Conservation (phyloP, 2,329 filamentous ascomycete genomes). For the Exophiala phaeomuriformis region DNA sequence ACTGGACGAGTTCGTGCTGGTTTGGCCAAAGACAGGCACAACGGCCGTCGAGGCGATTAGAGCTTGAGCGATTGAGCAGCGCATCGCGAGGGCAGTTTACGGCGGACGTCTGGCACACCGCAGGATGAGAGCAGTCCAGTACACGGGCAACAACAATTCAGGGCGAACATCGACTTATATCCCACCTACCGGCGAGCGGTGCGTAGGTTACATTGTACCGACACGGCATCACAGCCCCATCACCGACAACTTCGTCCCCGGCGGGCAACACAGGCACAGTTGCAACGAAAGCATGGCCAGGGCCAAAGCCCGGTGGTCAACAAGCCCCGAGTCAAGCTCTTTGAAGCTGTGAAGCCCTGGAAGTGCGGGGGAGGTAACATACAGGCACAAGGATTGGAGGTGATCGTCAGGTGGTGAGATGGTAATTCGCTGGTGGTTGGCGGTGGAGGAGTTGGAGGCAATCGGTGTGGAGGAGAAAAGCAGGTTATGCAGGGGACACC, state of each 20-base stretch:
- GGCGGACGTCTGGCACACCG: too few species aligned
- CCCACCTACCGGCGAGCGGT: neutral
- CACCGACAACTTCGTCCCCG: neutral
- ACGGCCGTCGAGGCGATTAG: conserved; percentile 8
- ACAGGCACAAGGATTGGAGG: too few species aligned
- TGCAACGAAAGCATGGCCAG: too few species aligned
- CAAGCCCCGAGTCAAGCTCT: too few species aligned
- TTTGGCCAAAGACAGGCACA: conserved; percentile 16
- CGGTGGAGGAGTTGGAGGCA: neutral
- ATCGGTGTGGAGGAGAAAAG: neutral
- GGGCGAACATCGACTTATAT: neutral
- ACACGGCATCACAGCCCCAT: neutral
- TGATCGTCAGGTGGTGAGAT: too few species aligned
- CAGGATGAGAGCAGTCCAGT: neutral
- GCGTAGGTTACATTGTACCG: conserved; percentile 1
- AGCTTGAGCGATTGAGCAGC: conserved; percentile 1
- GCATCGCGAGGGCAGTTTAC: neutral
- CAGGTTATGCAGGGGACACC: neutral
- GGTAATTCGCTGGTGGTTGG: too few species aligned
- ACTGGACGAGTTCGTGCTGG: conserved; percentile 11
- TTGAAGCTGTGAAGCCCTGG: neutral
- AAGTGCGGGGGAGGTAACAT: too few species aligned
- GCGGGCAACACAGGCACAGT: neutral
- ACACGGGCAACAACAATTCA: too few species aligned
- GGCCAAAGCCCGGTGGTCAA: too few species aligned